These are phyloP conservation scores for Musa schizocarpa DNA, from an alignment of 176 grass and related monocot species.

Conservation along the genomic window DNA sequence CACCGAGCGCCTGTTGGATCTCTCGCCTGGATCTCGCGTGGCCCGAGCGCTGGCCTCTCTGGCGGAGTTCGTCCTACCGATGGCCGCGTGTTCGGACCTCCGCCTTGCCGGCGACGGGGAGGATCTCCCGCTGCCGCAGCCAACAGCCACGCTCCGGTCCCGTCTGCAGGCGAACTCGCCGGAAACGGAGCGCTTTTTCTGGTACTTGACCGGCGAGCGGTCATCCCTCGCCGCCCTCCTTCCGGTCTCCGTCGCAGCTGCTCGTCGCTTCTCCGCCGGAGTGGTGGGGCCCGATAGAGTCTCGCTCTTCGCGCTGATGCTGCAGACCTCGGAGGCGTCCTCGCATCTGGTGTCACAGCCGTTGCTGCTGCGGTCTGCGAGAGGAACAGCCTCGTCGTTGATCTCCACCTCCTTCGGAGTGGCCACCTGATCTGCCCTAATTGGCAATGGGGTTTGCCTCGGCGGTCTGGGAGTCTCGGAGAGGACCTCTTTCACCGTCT, in stretches of 20 bases:
- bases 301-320: constrained; percentile 34
- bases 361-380: background rate
- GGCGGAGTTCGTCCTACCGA: background rate
- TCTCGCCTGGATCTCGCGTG: constrained; percentile 23
- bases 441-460: background rate
- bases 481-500: constrained; percentile 91
- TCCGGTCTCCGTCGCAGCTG: constrained; percentile 33
- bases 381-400: background rate
- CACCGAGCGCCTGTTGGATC: constrained; percentile 47
- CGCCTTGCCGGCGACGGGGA: constrained; percentile 42
- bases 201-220: constrained; percentile 28
- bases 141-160: constrained; percentile 27
- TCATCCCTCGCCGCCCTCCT: constrained; percentile 26
- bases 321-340: constrained; percentile 19
- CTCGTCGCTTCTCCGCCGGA: constrained; percentile 31
- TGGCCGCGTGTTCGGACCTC: background rate
- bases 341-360: constrained; percentile 13
- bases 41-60: too few relatives aligned
- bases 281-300: constrained; percentile 18
- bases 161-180: constrained; percentile 40
- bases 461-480: constrained; percentile 43
- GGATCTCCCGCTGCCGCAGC: constrained; percentile 10
- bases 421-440: background rate
- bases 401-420: background rate
- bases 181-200: constrained; percentile 48